Percentiles rank a stretch among this genome's conserved stretches.
Conservation (phyloP, 2,329 filamentous ascomycete species). For the Pseudogymnoascus sp. region DNA sequence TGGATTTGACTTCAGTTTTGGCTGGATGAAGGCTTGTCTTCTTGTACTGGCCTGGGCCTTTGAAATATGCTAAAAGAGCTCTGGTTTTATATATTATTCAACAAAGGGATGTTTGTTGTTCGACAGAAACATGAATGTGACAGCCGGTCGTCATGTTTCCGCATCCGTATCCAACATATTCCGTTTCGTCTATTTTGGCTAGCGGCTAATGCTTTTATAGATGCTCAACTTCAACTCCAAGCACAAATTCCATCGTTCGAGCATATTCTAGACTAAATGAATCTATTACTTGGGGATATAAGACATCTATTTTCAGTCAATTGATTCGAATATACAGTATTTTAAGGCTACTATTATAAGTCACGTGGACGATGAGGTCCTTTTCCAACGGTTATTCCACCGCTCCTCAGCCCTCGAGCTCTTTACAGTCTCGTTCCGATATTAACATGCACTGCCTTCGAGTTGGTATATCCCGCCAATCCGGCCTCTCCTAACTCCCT, state of each 20-base stretch:
- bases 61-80: background rate
- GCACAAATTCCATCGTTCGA: background rate
- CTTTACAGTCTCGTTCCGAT: conserved; percentile 24
- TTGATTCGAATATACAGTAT: background rate
- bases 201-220: background rate
- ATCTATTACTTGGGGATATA: background rate
- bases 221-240: background rate
- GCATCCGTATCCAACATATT: background rate
- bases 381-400: background rate
- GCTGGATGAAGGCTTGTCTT: background rate
- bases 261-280: background rate
- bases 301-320: background rate
- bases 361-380: background rate
- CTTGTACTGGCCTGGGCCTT: background rate
- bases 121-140: background rate
- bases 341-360: background rate
- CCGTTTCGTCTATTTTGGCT: background rate
- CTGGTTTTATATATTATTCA: background rate
- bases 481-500: conserved; percentile 40
- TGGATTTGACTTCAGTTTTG: background rate
- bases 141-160: background rate
- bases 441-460: conserved; percentile 35
- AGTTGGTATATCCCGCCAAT: conserved; percentile 35
- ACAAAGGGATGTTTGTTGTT: background rate
- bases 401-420: background rate